A percentile compares a stretch with the other conserved stretches of the same genome.
Conservation (phyloP, 306 rosid genomes). For the Cicer bijugum region DNA sequence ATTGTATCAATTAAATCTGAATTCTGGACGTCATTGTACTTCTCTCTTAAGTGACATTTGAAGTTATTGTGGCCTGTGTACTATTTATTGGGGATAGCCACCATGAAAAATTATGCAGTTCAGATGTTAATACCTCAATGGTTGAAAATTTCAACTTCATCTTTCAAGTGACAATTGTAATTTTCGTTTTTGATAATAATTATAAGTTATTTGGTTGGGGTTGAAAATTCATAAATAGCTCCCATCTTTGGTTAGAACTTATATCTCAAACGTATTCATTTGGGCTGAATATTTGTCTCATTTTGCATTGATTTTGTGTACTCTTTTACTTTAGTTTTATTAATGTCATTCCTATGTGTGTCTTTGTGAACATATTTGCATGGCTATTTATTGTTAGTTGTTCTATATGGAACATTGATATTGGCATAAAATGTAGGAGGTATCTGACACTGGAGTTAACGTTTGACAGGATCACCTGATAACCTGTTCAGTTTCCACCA, state of each 20-base stretch:
- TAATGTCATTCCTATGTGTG: background rate
- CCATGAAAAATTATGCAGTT: slow-evolving; percentile 19
- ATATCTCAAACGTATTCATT: slow-evolving; percentile 27
- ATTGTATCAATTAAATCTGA: slow-evolving; percentile 33
- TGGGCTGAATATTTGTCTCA: slow-evolving; percentile 33
- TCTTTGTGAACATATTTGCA: slow-evolving; percentile 21
- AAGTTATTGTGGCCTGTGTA: slow-evolving; percentile 23
- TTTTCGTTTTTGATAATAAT: slow-evolving; percentile 21
- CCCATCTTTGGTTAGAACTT: slow-evolving; percentile 36
- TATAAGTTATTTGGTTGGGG: slow-evolving; percentile 26
- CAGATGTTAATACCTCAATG: slow-evolving; percentile 25
- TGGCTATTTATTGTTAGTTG: slow-evolving; percentile 15
- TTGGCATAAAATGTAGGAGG: slow-evolving; percentile 24
- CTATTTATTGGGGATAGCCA: slow-evolving; percentile 20
- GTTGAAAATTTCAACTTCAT: slow-evolving; percentile 27
- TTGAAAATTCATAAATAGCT: slow-evolving; percentile 36
- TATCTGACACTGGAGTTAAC: slow-evolving; percentile 21
- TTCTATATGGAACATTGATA: slow-evolving; percentile 27
- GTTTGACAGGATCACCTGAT: slow-evolving; percentile 35
- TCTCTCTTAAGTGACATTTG: slow-evolving; percentile 36
- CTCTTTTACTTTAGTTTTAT: slow-evolving; percentile 23
- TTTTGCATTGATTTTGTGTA: slow-evolving; percentile 11
- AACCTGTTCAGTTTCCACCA: slow-evolving; percentile 25
- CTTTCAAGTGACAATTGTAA: slow-evolving; percentile 11
- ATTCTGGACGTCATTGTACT: slow-evolving; percentile 8